phyloP scores from a whole-genome alignment of 2,329 filamentous ascomycete genomes.

The Ophiocordyceps unilateralis region DNA sequence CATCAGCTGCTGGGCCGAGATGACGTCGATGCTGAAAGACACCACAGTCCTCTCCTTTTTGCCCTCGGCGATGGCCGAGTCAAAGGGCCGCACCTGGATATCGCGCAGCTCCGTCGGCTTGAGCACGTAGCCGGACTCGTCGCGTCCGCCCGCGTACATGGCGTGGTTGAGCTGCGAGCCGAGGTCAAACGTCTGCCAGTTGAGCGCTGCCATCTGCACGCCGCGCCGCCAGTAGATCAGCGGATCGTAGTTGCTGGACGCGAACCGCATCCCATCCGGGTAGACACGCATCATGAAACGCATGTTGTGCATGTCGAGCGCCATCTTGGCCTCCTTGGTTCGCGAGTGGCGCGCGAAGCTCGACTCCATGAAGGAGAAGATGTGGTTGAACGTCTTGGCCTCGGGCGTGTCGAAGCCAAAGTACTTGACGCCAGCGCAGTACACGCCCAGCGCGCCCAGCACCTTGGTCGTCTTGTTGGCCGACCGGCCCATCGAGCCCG shows the following conservation, averaged over 20 bases:
- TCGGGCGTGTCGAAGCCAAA: constrained; percentile 60
- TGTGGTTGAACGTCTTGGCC: constrained; percentile 80
- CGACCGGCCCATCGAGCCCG: constrained; percentile 36
- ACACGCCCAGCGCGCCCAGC: constrained; percentile 73
- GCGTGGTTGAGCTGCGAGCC: constrained; percentile 94
- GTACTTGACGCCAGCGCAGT: constrained; percentile 62
- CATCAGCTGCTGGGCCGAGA: constrained; percentile 90
- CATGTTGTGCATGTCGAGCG: constrained; percentile 80
- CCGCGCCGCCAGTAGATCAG: constrained; percentile 86
- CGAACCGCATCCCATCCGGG: constrained; percentile 63
- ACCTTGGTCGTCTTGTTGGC: constrained; percentile 75
- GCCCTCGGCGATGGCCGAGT: constrained; percentile 31
- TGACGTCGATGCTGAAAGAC: constrained; percentile 69
- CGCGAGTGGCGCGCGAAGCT: constrained; percentile 71
- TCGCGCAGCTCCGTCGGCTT: constrained; percentile 77
- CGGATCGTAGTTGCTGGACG: constrained; percentile 88
- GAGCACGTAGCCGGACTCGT: constrained; percentile 79
- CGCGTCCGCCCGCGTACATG: constrained; percentile 85
- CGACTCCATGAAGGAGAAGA: constrained; percentile 86
- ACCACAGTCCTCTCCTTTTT: constrained; percentile 70
- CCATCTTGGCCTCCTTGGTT: constrained; percentile 55
- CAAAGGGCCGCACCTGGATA: constrained; percentile 39
- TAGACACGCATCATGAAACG: constrained; percentile 88
- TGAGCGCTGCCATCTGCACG: constrained; percentile 93
- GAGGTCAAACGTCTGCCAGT: constrained; percentile 95